Percentiles rank a stretch among this genome's conserved stretches.
Evolutionary conservation across 2,329 filamentous ascomycete species (phyloP).

Genomic region (Domatiomyces catenatus): DNA sequence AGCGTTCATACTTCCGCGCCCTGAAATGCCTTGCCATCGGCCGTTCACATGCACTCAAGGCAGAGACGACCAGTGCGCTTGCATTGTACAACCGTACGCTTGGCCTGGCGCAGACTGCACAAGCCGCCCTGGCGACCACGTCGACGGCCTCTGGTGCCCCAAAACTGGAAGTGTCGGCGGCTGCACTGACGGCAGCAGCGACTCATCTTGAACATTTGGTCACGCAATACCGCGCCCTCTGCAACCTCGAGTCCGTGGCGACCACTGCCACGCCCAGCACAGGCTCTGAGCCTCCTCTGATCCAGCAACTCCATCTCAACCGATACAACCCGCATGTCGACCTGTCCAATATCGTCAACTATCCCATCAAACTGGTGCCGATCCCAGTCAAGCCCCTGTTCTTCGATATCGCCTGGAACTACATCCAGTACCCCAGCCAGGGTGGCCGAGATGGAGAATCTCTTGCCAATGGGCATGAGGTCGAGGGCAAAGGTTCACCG

Average conservation of each 20-base stretch:
- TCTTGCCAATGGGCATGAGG: slow-evolving; percentile 18
- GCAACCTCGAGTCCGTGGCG: slow-evolving; percentile 51
- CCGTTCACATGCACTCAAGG: slow-evolving; percentile 63
- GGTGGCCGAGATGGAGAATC: slow-evolving; percentile 2
- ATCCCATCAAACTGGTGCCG: slow-evolving; percentile 66
- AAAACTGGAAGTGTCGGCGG: slow-evolving; percentile 50
- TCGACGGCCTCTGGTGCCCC: slow-evolving; percentile 33
- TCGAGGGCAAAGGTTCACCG: slow-evolving; percentile 17
- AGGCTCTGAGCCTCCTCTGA: slow-evolving; percentile 37
- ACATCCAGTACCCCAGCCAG: slow-evolving; percentile 74
- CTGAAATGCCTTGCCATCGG: slow-evolving; percentile 79
- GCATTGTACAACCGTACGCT: slow-evolving; percentile 63
- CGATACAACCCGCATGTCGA: slow-evolving; percentile 51
- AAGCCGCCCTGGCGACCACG: slow-evolving; percentile 30
- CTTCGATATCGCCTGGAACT: slow-evolving; percentile 94
- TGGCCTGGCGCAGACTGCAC: slow-evolving; percentile 42
- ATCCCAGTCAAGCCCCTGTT: slow-evolving; percentile 91
- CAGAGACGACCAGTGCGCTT: slow-evolving; percentile 62
- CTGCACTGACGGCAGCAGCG: slow-evolving; percentile 44
- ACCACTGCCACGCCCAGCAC: not conserved
- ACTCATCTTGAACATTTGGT: slow-evolving; percentile 54
- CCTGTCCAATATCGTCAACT: slow-evolving; percentile 66
- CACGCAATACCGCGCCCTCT: slow-evolving; percentile 68
- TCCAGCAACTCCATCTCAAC: slow-evolving; percentile 63
- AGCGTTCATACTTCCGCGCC: slow-evolving; percentile 69